These are phyloP conservation scores for Gaultheria prostrata DNA, from an alignment of 148 eudicot species.

Conservation along the genomic window DNA sequence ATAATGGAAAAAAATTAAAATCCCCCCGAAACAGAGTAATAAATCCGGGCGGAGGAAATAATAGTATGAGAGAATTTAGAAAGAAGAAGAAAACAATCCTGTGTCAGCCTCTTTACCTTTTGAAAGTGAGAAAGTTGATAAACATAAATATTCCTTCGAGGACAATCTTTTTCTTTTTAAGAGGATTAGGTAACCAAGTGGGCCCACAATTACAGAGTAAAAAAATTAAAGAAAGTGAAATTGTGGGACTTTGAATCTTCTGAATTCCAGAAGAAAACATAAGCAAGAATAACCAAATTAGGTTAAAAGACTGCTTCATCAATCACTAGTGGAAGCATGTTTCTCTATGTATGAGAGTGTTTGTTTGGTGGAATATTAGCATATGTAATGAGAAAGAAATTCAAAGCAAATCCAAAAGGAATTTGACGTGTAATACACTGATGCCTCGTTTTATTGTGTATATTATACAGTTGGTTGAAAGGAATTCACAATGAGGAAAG, in stretches of 20 bases:
- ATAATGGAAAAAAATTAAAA: too few species aligned
- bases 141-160: slow-evolving; percentile 5
- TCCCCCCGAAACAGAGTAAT: too few species aligned
- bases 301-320: slow-evolving; percentile 19
- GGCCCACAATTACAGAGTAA: not conserved
- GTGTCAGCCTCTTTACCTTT: not conserved
- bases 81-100: not conserved
- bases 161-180: slow-evolving; percentile 10
- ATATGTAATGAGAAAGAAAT: not conserved
- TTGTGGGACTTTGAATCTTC: slow-evolving; percentile 18
- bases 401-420: not conserved
- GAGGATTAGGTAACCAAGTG: slow-evolving; percentile 16
- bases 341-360: not conserved
- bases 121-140: slow-evolving; percentile 15
- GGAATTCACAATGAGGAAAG: not conserved
- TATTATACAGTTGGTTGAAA: not conserved
- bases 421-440: too few species aligned
- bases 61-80: not conserved
- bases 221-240: not conserved
- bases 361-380: not conserved
- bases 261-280: slow-evolving; percentile 2
- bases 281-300: slow-evolving; percentile 14
- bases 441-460: too few species aligned
- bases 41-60: too few species aligned
- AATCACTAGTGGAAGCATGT: not conserved